phyloP scores from a whole-genome alignment of 2,329 filamentous ascomycete species.

The Emmonsiellopsis sp. region DNA sequence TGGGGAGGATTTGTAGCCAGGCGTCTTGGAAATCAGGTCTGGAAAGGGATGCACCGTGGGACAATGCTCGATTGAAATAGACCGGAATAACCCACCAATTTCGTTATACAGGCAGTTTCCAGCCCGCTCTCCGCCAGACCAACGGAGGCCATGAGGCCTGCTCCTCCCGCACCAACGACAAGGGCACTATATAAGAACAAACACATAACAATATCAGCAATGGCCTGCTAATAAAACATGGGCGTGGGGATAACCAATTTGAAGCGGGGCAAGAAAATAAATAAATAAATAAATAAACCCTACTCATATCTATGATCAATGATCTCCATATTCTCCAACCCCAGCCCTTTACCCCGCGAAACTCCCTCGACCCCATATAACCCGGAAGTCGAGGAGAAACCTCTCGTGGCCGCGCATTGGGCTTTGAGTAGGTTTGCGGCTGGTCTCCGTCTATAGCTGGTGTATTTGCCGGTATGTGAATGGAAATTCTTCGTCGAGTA shows the following conservation, averaged over 20 bases:
- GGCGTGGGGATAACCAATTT: no score
- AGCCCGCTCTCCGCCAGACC: slow-evolving; percentile 13
- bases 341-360: background rate
- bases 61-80: background rate
- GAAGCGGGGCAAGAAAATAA: no score
- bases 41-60: background rate
- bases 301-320: slow-evolving; percentile 17
- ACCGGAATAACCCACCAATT: slow-evolving; percentile 8
- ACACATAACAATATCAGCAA: no score
- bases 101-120: slow-evolving; percentile 14
- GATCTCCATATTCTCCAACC: slow-evolving; percentile 4
- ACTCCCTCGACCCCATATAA: background rate
- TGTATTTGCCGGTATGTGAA: background rate
- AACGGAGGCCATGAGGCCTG: slow-evolving; percentile 14
- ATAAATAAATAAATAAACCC: background rate
- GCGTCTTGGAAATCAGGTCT: background rate
- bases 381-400: background rate
- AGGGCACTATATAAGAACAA: slow-evolving; percentile 10
- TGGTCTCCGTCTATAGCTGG: background rate
- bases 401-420: background rate
- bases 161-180: slow-evolving; percentile 13
- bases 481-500: background rate
- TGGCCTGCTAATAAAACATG: no score
- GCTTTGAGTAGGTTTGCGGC: no score
- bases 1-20: background rate